Conservation (phyloP, 2,329 filamentous ascomycete species). For the Pseudohalonectria lignicola region DNA sequence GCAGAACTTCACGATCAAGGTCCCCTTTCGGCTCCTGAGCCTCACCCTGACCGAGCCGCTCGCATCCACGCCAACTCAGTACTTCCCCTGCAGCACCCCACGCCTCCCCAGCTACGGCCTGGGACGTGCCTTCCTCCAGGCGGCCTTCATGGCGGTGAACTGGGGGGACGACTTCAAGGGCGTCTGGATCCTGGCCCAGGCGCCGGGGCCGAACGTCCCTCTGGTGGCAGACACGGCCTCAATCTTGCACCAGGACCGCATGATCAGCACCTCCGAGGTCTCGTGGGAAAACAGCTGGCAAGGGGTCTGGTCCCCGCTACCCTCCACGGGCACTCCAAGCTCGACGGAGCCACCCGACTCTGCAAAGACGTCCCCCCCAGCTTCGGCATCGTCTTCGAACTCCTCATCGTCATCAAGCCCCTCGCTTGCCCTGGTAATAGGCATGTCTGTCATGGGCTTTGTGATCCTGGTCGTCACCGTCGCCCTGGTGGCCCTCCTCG, state of each 20-base stretch:
- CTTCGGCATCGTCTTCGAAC: no score
- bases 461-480: no score
- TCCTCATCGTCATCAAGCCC: no score
- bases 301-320: not conserved
- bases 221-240: not conserved
- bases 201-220: not conserved
- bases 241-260: not conserved
- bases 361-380: no score
- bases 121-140: not conserved
- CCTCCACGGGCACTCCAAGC: no score
- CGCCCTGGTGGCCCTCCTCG: no score
- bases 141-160: not conserved
- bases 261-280: not conserved
- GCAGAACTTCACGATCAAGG: not conserved
- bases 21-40: not conserved
- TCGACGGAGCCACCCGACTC: no score
- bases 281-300: not conserved
- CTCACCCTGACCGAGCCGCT: not conserved
- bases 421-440: no score
- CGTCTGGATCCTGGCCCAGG: not conserved
- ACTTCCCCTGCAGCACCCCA: not conserved
- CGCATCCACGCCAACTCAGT: not conserved
- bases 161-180: not conserved
- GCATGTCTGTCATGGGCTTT: no score
- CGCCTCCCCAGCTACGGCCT: not conserved